These are phyloP conservation scores for Asterochloris sp. DNA, from an alignment of 139 green algal species.

Conservation along the genomic window DNA sequence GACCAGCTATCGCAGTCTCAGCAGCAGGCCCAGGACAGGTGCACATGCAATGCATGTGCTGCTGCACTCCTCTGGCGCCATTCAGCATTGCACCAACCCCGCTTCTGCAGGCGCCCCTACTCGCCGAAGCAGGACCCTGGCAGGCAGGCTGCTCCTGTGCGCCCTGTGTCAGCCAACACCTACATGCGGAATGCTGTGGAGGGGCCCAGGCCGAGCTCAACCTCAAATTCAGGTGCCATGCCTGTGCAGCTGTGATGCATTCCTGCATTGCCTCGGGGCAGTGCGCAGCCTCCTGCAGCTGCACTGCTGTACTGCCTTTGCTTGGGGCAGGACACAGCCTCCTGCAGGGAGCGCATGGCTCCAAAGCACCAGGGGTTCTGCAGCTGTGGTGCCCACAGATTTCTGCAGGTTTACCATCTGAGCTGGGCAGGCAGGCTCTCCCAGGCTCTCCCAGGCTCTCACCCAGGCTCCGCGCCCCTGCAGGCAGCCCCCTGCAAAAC, in stretches of 20 bases:
- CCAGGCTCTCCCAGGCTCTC: background rate
- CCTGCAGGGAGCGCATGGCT: background rate
- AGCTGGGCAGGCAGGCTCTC: no score
- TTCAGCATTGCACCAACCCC: no score
- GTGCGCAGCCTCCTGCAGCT: background rate
- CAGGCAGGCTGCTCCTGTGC: background rate
- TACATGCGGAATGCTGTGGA: slow-evolving; percentile 10
- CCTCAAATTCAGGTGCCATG: background rate
- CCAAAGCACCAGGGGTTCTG: background rate
- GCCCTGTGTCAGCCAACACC: slow-evolving; percentile 12
- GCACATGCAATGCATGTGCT: no score
- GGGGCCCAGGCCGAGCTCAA: background rate
- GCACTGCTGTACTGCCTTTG: background rate
- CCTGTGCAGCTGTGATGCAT: background rate
- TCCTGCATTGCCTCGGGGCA: background rate
- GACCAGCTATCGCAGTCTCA: no score
- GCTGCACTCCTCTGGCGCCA: no score
- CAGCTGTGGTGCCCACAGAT: background rate
- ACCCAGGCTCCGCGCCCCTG: background rate
- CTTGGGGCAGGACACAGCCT: background rate
- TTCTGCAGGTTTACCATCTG: background rate
- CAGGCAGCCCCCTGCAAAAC: slow-evolving; percentile 2
- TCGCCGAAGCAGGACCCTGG: no score
- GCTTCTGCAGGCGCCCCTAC: no score
- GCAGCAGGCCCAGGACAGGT: no score